Base-by-base conservation (phyloP, 1,284 basidiomycete genomes). In the Apiotrichum laibachii region DNA sequence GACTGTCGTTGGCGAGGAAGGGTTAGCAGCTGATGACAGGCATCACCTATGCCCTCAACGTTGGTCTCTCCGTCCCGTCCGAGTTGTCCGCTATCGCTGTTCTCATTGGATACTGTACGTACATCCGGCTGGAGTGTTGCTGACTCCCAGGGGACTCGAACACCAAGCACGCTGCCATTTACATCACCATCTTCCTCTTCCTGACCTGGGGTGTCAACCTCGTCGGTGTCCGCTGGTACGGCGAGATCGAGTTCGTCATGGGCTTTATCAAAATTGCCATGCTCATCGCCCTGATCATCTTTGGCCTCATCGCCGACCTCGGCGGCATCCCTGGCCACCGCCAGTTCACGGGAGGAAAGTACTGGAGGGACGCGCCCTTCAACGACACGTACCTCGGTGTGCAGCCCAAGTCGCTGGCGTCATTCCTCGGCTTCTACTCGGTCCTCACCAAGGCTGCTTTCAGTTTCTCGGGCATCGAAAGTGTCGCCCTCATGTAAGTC, bases 81-180 rank as follows among this genome's bases (percentile, higher is more conserved):
- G 90, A 93, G 76, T 81, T 92, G 56, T 86, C 86, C 2, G 89
- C 90, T 1, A 86, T 88, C 7, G 82, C 84, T 33, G 84, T 91
- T 55, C 77, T 93, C 45, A 79, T 91, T 60, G 83, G 84, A 1
- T 92, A 86, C 79, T 92, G 90, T 31, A 31, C 4, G 26, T 31
- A 7, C 26, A 31, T 31, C 26, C 7, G 26, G 26, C 26, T 3
- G 7, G 26, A 7, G 7, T 7, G 26, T 7, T 7, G 26, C 26
- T 31, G 7, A 31, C 26, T 7, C 4, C 4, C 3, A 31, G 26
- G 26, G 90, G 88, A 90, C 72, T 52, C 67, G 12, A 77, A 57
- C 50, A 35, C 21, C 15, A 55, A 48, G 21, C 64, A 66, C 50
- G 47, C 54, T 11, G 56, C 59, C 31, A 53, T 53, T 18, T 66